Conservation (phyloP, 2,329 filamentous ascomycete species). For the Aspergillus sergii region DNA sequence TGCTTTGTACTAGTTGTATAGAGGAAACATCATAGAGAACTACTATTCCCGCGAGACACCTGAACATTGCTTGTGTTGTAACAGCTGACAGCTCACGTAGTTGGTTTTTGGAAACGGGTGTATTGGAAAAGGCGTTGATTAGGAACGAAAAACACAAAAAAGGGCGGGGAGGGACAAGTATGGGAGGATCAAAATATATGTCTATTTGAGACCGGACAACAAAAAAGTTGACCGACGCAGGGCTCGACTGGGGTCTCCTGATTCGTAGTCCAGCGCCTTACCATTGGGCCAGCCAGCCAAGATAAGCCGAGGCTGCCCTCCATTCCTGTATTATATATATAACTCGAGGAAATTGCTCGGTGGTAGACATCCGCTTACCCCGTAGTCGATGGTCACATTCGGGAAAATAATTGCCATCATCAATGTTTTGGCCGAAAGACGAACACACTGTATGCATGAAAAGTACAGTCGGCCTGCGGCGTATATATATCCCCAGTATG, state of each 20-base stretch:
- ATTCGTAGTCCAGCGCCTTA: slow-evolving; percentile 57
- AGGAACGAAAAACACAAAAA: no score
- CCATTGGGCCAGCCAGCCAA: slow-evolving; percentile 27
- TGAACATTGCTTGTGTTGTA: neutral
- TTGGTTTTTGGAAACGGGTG: no score
- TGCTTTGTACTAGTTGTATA: slow-evolving; percentile 7
- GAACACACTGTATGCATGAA: neutral
- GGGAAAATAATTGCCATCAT: neutral
- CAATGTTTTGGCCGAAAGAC: neutral
- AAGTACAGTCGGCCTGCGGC: neutral
- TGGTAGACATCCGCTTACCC: no score
- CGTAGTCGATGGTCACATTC: no score
- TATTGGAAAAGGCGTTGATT: no score
- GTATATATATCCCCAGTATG: neutral
- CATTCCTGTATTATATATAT: neutral
- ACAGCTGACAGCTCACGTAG: no score
- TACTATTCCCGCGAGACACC: neutral
- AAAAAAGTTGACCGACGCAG: slow-evolving; percentile 37
- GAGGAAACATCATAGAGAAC: neutral
- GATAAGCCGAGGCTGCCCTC: neutral
- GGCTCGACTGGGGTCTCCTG: slow-evolving; percentile 54
- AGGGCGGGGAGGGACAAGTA: neutral
- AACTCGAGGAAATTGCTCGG: neutral
- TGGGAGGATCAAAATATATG: no score
- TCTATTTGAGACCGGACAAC: no score